These are phyloP conservation scores for Fusarium sp. DNA, from an alignment of 2,329 filamentous ascomycete genomes.

Conservation along the genomic window DNA sequence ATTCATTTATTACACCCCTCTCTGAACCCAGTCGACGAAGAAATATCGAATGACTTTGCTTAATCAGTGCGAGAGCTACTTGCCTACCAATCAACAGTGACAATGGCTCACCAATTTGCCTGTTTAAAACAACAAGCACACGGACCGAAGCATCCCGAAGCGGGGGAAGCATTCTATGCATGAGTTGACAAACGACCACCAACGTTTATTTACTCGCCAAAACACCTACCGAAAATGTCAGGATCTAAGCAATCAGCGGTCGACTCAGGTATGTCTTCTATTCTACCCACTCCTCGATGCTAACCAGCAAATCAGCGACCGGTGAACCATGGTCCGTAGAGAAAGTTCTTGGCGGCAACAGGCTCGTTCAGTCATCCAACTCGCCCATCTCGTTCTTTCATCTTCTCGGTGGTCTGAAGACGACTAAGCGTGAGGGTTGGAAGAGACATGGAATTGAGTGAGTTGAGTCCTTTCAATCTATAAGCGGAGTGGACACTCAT, in stretches of 20 bases:
- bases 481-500: background rate
- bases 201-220: background rate
- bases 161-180: slow-evolving; percentile 13
- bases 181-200: background rate
- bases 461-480: background rate
- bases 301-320: slow-evolving; percentile 10
- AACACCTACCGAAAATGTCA: slow-evolving; percentile 10
- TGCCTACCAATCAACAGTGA: background rate
- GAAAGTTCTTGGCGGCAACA: slow-evolving; percentile 68
- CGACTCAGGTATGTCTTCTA: background rate
- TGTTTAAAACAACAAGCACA: background rate
- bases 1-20: background rate
- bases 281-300: background rate
- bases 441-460: slow-evolving; percentile 79
- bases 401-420: slow-evolving; percentile 91
- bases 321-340: slow-evolving; percentile 61
- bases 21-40: background rate
- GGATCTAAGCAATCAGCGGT: background rate
- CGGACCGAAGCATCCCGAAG: slow-evolving; percentile 24
- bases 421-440: slow-evolving; percentile 96
- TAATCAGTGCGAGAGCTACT: background rate
- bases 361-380: slow-evolving; percentile 67
- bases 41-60: background rate
- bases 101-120: slow-evolving; percentile 1
- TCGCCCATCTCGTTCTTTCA: slow-evolving; percentile 94